A percentile compares a stretch with the other conserved stretches of the same genome.
These are phyloP conservation scores for Annona squamosa DNA, from an alignment of 164 flowering plant species.

Conservation along the genomic window DNA sequence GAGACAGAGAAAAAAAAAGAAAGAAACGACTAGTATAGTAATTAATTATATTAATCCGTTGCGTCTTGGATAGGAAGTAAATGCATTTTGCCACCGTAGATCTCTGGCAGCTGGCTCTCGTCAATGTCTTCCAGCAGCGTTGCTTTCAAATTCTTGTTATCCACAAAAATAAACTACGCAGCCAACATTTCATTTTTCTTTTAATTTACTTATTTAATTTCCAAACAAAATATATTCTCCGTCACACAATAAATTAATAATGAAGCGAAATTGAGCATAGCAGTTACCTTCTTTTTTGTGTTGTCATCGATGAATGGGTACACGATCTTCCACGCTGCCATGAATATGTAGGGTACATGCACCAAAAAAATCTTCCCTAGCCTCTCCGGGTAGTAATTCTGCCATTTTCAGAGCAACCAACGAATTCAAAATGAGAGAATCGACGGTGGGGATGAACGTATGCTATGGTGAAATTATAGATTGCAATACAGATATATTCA, in stretches of 20 bases:
- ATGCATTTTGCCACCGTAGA: constrained; percentile 59
- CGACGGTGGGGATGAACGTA: not conserved
- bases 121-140: constrained; percentile 63
- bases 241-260: too few relatives aligned
- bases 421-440: not conserved
- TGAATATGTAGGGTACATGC: constrained; percentile 64
- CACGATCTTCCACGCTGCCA: constrained; percentile 66
- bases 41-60: constrained; percentile 9
- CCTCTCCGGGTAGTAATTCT: constrained; percentile 89
- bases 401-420: constrained; percentile 8
- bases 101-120: constrained; percentile 63
- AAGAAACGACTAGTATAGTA: too few relatives aligned
- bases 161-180: constrained; percentile 66
- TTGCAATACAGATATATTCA: too few relatives aligned
- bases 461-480: too few relatives aligned
- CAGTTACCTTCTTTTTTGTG: constrained; percentile 63
- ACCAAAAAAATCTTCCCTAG: constrained; percentile 60
- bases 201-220: too few relatives aligned
- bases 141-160: constrained; percentile 47
- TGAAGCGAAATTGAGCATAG: not conserved
- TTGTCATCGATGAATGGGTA: constrained; percentile 70
- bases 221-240: too few relatives aligned
- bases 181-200: not conserved
- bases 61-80: constrained; percentile 43
- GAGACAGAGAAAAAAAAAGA: too few relatives aligned